phyloP scores from a whole-genome alignment of 805 yeast genomes.

The Kazachstania psychrophila region DNA sequence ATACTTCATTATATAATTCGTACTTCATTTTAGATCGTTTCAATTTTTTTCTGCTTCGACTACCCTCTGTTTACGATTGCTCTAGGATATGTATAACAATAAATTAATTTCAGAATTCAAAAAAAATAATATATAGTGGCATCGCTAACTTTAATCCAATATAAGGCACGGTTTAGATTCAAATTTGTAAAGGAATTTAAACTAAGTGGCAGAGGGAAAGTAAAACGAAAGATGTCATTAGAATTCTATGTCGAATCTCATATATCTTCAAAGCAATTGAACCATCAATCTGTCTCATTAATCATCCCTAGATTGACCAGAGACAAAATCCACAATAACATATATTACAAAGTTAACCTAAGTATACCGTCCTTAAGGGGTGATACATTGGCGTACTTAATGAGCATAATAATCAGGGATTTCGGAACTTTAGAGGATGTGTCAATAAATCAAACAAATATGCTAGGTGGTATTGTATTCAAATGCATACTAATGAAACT shows the following conservation, averaged over 20 bases:
- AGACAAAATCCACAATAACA: slow-evolving; percentile 23
- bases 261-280: slow-evolving; percentile 23
- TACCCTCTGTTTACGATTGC: no score
- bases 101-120: neutral
- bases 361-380: slow-evolving; percentile 21
- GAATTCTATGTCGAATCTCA: slow-evolving; percentile 27
- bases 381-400: slow-evolving; percentile 19
- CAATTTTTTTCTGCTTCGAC: no score
- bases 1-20: no score
- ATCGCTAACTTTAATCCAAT: neutral
- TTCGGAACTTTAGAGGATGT: slow-evolving; percentile 18
- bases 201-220: no score
- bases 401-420: slow-evolving; percentile 18
- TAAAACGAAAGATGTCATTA: slow-evolving; percentile 14
- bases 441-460: slow-evolving; percentile 10
- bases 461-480: slow-evolving; percentile 28
- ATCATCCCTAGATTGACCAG: slow-evolving; percentile 27
- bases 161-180: no score
- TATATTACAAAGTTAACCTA: slow-evolving; percentile 27
- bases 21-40: no score
- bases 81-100: neutral
- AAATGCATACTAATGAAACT: slow-evolving; percentile 65
- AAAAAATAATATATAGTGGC: neutral
- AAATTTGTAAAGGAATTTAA: no score
- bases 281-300: slow-evolving; percentile 28